Conservation (phyloP, 2,329 filamentous ascomycete genomes). For the Didymella arachidicola region DNA sequence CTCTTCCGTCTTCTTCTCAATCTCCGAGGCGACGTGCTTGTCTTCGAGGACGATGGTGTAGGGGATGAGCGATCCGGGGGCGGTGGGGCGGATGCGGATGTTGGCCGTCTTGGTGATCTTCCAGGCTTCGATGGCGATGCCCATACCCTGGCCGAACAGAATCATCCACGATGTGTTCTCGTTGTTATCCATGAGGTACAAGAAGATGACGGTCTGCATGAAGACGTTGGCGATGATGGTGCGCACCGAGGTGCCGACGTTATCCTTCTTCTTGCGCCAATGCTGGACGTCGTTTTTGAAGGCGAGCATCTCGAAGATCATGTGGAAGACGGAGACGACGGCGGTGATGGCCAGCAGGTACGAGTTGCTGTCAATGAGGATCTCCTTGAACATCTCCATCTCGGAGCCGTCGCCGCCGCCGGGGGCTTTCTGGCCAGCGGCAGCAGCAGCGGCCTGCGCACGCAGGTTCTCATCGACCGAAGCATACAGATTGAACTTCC, state of each 20-base stretch:
- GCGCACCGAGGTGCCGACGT: conserved; percentile 93
- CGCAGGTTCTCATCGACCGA: conserved; percentile 88
- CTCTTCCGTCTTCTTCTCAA: conserved; percentile 97
- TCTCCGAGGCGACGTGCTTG: conserved; percentile 94
- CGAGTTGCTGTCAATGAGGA: conserved; percentile 91
- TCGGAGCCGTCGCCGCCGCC: conserved; percentile 89
- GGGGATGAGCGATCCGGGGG: conserved; percentile 74
- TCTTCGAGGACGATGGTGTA: conserved; percentile 89
- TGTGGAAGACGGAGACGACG: conserved; percentile 85
- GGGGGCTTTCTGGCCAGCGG: conserved; percentile 72
- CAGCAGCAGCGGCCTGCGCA: conserved; percentile 79
- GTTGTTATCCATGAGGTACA: conserved; percentile 96
- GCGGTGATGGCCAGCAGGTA: conserved; percentile 86
- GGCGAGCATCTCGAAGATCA: conserved; percentile 93
- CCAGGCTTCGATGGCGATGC: conserved; percentile 82
- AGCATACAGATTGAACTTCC: conserved; percentile 89
- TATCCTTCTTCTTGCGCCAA: conserved; percentile 99
- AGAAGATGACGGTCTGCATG: conserved; percentile 95
- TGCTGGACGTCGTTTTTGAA: conserved; percentile 98
- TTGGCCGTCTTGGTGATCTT: conserved; percentile 97
- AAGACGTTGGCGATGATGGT: conserved; percentile 97
- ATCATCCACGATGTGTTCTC: conserved; percentile 99
- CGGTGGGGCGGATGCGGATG: conserved; percentile 76
- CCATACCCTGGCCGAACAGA: conserved; percentile 87
- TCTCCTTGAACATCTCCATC: conserved; percentile 96